Base-by-base conservation (phyloP, 768 basidiomycete species). In the Suillus cothurnatus region DNA sequence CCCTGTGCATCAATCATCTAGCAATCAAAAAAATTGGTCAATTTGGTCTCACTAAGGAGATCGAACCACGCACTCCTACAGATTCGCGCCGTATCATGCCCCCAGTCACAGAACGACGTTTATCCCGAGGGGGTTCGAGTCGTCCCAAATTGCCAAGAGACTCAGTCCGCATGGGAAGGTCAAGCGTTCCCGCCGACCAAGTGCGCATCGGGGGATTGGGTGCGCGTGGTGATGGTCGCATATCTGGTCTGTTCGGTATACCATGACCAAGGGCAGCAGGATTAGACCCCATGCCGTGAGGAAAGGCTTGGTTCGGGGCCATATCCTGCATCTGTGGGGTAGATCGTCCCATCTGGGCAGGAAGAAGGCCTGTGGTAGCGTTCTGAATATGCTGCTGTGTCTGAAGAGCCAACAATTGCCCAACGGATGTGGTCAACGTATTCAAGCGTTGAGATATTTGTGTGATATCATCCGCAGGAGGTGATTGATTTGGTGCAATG, bases 131-230 rank as follows among this genome's bases (percentile, higher is more conserved):
- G 55, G 81, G 72, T 36, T 78, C 76, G 59, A 74, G 76, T 31
- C 83, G 79, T 36, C 76, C 79, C 15, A 82, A 66, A 39, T 72
- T 61, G 50, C 77, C 62, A 52, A 77, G 74, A 39, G 74, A 83
- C 56, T 85, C 77, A 57, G 84, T 76, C 49, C 91, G 85, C 69
- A 88, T 73, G 11, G 91, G 88, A 63, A 94, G 77, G 70, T 95
- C 93, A 19, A 94, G 79, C 52, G 84, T 90, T 41, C 93, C 92
- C 45, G 90, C 87, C 63, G 93, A 93, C 93, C 93, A 95, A 26
- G 92, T 93, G 50, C 93, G 86, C 78, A 88, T 84, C 8, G 91
- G 91, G 34, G 88, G 83, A 66, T 88, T 90, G 38, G 91, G 86
- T 21, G 85, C 81, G 62, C 93, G 88, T 50, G 85, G 78, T 50